phyloP scores from a whole-genome alignment of 169 alveolate species.

The Eimeria zaria region DNA sequence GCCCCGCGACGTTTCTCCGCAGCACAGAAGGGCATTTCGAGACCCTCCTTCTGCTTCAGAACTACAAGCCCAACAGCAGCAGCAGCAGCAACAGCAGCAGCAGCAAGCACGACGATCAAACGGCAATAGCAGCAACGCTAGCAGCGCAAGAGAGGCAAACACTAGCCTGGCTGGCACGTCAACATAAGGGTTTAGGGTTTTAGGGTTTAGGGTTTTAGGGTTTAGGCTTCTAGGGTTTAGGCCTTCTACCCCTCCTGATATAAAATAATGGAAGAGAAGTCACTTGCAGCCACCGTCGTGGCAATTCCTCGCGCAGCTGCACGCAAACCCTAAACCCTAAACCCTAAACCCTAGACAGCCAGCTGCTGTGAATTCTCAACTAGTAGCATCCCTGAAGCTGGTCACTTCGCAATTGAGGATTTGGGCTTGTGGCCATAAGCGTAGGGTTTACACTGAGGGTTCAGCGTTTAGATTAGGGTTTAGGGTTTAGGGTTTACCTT shows the following conservation, averaged over 20 bases:
- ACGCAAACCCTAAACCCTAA: conserved; percentile 11
- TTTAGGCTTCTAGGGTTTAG: conserved; percentile 6
- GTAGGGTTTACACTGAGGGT: neutral
- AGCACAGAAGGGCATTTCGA: conserved; percentile 47
- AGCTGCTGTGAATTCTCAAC: neutral
- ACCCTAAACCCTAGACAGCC: neutral
- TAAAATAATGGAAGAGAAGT: conserved; percentile 42
- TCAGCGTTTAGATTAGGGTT: neutral
- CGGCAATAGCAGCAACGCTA: neutral
- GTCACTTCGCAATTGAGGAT: neutral
- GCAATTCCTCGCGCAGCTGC: conserved; percentile 49
- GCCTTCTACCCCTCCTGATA: conserved; percentile 10
- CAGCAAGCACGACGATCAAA: neutral
- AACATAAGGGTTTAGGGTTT: too few species aligned
- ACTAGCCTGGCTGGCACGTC: neutral
- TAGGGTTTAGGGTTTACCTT: conserved; percentile 10
- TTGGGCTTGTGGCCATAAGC: neutral
- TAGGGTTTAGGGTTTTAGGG: too few species aligned
- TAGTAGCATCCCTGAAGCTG: neutral
- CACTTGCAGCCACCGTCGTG: conserved; percentile 70
- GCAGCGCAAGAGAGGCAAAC: neutral
- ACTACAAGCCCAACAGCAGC: neutral
- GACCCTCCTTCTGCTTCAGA: neutral
- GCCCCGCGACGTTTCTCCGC: conserved; percentile 79
- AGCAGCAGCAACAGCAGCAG: neutral